A percentile compares a stretch with the other conserved stretches of the same genome.
These are phyloP conservation scores for Rhododendron henanense DNA, from an alignment of 148 eudicot species.

Conservation along the genomic window DNA sequence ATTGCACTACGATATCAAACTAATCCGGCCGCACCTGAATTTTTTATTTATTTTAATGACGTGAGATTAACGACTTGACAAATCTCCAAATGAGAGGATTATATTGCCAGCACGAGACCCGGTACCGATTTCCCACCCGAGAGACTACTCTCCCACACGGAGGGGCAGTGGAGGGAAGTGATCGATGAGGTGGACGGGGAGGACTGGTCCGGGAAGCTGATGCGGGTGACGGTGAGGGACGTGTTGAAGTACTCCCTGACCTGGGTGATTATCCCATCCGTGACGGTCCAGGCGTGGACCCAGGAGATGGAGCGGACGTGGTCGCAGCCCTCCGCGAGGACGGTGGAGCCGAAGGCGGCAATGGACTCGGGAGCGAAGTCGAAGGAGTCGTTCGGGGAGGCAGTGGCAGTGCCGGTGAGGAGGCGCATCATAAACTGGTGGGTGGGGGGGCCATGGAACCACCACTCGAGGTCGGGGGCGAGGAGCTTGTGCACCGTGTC, in stretches of 20 bases:
- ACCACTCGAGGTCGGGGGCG: slow-evolving; percentile 68
- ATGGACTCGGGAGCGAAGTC: slow-evolving; percentile 35
- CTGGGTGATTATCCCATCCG: slow-evolving; percentile 42
- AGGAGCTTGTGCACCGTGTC: slow-evolving; percentile 45
- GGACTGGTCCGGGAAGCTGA: slow-evolving; percentile 10
- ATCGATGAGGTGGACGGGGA: slow-evolving; percentile 2
- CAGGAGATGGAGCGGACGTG: slow-evolving; percentile 44
- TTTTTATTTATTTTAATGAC: too few species aligned
- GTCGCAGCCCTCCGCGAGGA: slow-evolving; percentile 62
- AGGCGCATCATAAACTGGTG: slow-evolving; percentile 69
- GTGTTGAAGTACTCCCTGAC: slow-evolving; percentile 46
- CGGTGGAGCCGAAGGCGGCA: slow-evolving; percentile 42
- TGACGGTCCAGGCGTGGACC: slow-evolving; percentile 77
- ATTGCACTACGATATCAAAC: neutral
- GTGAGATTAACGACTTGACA: too few species aligned
- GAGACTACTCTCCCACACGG: slow-evolving; percentile 30
- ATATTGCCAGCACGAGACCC: slow-evolving; percentile 30
- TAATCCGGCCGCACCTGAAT: neutral
- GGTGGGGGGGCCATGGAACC: slow-evolving; percentile 80
- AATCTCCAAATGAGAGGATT: neutral
- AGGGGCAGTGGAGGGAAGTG: slow-evolving; percentile 23
- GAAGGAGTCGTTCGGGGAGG: slow-evolving; percentile 19
- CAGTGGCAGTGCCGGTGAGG: slow-evolving; percentile 37
- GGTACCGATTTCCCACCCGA: slow-evolving; percentile 30
- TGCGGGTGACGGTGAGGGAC: slow-evolving; percentile 36